Conservation (phyloP, 441 rosid species). For the Pelargonium australe region DNA sequence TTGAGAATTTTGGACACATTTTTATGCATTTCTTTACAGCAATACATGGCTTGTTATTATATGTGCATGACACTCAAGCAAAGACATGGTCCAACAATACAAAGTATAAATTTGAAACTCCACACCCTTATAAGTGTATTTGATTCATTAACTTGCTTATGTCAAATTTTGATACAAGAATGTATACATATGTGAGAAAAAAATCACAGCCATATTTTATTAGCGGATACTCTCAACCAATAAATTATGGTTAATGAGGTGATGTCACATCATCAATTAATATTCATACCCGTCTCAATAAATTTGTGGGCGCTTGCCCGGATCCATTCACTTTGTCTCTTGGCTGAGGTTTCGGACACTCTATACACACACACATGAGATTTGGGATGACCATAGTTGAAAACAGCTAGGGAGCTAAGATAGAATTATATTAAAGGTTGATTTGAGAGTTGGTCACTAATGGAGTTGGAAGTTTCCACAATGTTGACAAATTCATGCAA, state of each 20-base stretch:
- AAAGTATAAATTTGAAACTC: too few species aligned
- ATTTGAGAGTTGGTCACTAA: slow-evolving; percentile 19
- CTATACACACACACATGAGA: too few species aligned
- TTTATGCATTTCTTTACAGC: slow-evolving; percentile 9
- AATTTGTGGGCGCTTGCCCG: not conserved
- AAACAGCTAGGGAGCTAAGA: too few species aligned
- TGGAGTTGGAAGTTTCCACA: not conserved
- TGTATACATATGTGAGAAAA: slow-evolving; percentile 2
- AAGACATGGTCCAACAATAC: too few species aligned
- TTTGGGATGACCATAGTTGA: too few species aligned
- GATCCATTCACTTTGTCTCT: not conserved
- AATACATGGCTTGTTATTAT: too few species aligned
- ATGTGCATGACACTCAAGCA: too few species aligned
- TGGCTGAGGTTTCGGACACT: not conserved
- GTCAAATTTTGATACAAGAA: too few species aligned
- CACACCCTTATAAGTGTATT: too few species aligned
- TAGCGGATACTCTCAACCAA: not conserved
- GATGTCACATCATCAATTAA: slow-evolving; percentile 14
- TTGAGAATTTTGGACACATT: slow-evolving; percentile 28
- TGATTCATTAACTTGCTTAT: too few species aligned
- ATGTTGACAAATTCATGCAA: slow-evolving; percentile 18
- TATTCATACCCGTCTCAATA: too few species aligned
- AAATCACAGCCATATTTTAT: not conserved
- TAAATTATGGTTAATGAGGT: not conserved
- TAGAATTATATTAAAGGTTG: too few species aligned